Conservation (phyloP, 2,329 filamentous ascomycete species). For the Colletotrichum euphorbiae region DNA sequence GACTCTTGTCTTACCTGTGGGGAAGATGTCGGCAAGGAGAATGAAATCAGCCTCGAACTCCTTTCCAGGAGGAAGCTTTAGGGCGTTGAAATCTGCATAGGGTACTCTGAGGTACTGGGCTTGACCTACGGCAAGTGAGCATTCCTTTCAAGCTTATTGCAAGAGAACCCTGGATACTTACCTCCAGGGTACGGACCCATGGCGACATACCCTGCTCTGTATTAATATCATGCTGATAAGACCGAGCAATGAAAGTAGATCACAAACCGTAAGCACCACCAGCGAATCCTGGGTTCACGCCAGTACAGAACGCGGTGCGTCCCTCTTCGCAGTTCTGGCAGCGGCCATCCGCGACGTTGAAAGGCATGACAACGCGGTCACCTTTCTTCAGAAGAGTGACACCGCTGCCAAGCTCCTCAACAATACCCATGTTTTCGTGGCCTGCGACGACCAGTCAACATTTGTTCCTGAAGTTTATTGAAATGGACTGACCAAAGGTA, state of each 20-base stretch:
- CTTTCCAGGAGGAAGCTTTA: constrained; percentile 69
- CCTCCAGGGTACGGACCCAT: constrained; percentile 64
- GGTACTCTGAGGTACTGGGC: constrained; percentile 74
- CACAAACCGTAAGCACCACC: constrained; percentile 48
- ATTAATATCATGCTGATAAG: background rate
- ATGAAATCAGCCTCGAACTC: constrained; percentile 73
- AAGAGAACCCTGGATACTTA: constrained; percentile 41
- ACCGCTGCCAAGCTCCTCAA: constrained; percentile 66
- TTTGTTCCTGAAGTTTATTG: background rate
- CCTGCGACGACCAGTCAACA: constrained; percentile 38
- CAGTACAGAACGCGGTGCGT: constrained; percentile 73
- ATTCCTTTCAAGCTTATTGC: background rate
- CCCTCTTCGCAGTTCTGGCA: constrained; percentile 75
- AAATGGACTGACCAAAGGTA: constrained; percentile 61
- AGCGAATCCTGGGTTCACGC: constrained; percentile 55
- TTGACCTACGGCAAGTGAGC: constrained; percentile 54
- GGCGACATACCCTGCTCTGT: constrained; percentile 62
- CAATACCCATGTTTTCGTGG: constrained; percentile 72
- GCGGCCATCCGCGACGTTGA: constrained; percentile 73
- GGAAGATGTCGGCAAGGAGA: constrained; percentile 54
- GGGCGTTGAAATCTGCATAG: constrained; percentile 74
- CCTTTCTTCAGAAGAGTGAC: constrained; percentile 72
- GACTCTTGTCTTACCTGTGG: constrained; percentile 43
- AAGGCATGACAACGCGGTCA: constrained; percentile 73
- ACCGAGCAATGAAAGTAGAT: background rate